Evolutionary conservation across 2,329 filamentous ascomycete species (phyloP).

Genomic region (Nemania diffusa): DNA sequence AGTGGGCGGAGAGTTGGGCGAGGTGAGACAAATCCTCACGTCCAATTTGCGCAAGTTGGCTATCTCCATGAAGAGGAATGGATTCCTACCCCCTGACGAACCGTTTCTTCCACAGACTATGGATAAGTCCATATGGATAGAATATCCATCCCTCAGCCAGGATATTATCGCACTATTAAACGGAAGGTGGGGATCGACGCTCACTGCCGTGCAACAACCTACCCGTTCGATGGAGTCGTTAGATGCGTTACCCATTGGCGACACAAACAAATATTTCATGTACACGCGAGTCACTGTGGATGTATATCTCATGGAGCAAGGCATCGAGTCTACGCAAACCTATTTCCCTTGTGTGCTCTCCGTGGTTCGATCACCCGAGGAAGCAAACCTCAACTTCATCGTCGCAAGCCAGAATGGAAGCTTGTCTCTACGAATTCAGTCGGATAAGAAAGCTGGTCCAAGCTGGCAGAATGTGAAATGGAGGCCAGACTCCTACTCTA

Average conservation of each 20-base stretch:
- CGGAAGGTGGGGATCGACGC: constrained; percentile 64
- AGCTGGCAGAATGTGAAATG: constrained; percentile 86
- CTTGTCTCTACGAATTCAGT: constrained; percentile 78
- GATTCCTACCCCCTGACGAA: constrained; percentile 77
- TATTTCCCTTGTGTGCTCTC: constrained; percentile 80
- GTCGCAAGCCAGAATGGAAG: constrained; percentile 83
- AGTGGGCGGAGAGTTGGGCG: constrained; percentile 60
- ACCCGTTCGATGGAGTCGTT: constrained; percentile 64
- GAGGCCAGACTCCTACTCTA: constrained; percentile 72
- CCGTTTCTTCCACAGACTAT: constrained; percentile 78
- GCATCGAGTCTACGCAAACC: constrained; percentile 73
- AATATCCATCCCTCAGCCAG: constrained; percentile 77
- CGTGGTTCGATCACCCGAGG: constrained; percentile 74
- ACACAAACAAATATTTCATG: constrained; percentile 77
- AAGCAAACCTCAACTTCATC: constrained; percentile 76
- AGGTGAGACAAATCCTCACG: constrained; percentile 65
- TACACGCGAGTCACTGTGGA: constrained; percentile 83
- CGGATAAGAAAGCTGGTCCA: constrained; percentile 72
- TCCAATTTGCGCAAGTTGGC: constrained; percentile 78
- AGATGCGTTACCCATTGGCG: constrained; percentile 79
- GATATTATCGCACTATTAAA: constrained; percentile 78
- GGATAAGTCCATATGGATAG: constrained; percentile 83
- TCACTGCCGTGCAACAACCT: constrained; percentile 60
- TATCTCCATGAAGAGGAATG: constrained; percentile 85
- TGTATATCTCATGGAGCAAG: constrained; percentile 78